phyloP scores from a whole-genome alignment of 805 yeast species.

The Scheffersomyces stipitis region DNA sequence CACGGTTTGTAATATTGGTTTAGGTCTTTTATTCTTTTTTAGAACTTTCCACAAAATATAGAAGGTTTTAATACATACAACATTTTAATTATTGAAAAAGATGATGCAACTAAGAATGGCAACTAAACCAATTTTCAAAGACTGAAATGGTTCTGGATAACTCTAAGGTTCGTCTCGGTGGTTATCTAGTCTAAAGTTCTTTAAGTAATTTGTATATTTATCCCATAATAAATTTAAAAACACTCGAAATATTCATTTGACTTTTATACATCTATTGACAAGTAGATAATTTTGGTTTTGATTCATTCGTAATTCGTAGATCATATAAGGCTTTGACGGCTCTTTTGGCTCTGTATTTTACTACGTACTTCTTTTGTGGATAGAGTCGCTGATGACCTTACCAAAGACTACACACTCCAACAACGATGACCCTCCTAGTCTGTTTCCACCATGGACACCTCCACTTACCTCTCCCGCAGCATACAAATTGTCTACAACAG shows the following conservation, averaged over 20 bases:
- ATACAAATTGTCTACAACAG: constrained; percentile 45
- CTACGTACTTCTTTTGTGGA: constrained; percentile 3
- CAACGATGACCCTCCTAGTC: constrained; percentile 59
- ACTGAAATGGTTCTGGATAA: neutral
- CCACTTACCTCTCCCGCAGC: constrained; percentile 72
- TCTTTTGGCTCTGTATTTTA: constrained; percentile 1
- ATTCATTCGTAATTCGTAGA: too few species aligned
- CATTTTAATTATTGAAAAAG: neutral
- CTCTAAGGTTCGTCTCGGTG: neutral
- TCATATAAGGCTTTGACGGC: too few species aligned
- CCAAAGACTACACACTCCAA: constrained; percentile 65
- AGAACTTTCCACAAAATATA: neutral
- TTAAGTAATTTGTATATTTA: neutral
- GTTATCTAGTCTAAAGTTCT: neutral
- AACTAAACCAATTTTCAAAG: neutral
- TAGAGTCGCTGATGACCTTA: constrained; percentile 29
- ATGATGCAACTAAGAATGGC: neutral
- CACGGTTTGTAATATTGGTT: neutral
- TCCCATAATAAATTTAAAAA: neutral
- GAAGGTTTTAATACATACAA: neutral
- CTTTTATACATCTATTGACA: too few species aligned
- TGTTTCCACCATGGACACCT: constrained; percentile 65
- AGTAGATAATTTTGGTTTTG: too few species aligned
- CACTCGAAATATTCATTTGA: constrained; percentile 1
- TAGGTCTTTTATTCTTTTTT: neutral